phyloP scores from a whole-genome alignment of 495 filamentous ascomycete genomes.

The Parmelia sp. region DNA sequence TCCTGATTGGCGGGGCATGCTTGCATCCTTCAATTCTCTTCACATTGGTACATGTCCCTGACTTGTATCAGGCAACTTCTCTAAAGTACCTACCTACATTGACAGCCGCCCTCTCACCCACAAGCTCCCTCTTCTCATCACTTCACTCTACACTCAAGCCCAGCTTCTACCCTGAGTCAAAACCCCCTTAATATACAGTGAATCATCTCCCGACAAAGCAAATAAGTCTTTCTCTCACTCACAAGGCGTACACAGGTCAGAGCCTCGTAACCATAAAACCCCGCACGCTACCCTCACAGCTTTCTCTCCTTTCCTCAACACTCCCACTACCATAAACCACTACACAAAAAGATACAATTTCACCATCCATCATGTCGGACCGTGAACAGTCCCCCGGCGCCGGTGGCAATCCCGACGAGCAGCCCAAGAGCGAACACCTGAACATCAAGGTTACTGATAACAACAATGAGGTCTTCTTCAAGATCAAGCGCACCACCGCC shows the following conservation, averaged over 20 bases:
- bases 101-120: neutral
- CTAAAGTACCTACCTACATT: neutral
- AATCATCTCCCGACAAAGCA: neutral
- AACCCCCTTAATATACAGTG: neutral
- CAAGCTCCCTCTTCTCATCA: neutral
- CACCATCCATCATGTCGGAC: conserved; percentile 42
- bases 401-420: conserved; percentile 53
- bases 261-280: neutral
- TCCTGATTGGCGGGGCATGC: conserved; percentile 18
- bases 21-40: conserved; percentile 5
- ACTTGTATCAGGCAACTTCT: neutral
- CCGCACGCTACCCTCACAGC: neutral
- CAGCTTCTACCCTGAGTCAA: neutral
- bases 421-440: conserved; percentile 66
- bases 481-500: conserved; percentile 96
- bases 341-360: neutral
- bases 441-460: conserved; percentile 99
- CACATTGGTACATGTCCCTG: neutral
- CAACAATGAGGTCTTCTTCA: conserved; percentile 99
- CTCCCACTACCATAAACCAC: neutral
- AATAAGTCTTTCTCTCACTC: neutral
- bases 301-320: neutral
- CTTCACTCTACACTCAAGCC: neutral
- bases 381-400: conserved; percentile 32
- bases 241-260: conserved; percentile 5